Base-by-base conservation (phyloP, 208 protist genomes). In the Strigomonas oncopelti region DNA sequence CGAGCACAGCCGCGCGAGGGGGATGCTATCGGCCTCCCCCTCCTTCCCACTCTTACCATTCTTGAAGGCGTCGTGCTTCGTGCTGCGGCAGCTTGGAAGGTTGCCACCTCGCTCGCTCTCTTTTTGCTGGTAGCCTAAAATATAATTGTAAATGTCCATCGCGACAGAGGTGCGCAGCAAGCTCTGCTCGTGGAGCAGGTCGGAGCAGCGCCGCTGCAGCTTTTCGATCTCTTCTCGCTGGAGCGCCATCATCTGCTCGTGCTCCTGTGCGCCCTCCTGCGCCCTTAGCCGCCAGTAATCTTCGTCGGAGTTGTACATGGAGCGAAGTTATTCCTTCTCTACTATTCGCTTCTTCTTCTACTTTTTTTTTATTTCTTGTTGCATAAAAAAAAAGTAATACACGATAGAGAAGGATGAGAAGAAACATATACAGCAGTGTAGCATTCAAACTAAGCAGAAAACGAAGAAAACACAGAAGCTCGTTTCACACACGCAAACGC, bases 191-290 rank as follows among this genome's bases (percentile, higher is more conserved):
- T 88, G 80, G 61, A 90, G 60, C 9, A 94, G 77, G 18, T 92
- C 86, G 24, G 57, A 71, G 64, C 83, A 90, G 11, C 78, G 82
- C 16, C 78, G 75, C 51, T 88, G 89, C 53, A 91, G 70, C 24
- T 62, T 66, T 61, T 87, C 77, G 51, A 90, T 81, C 67, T 94
- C 84, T 28, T 87, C 73, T 8, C 89, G 84, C 64, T 91, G 89
- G 8, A 64, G 58, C 22, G 81, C 66, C 46, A 92, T 65, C 0
- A 87, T 46, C 32, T 75, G 53, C n/a, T 86, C 78, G 62, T 90
- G 80, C 77, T 94, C 84, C 25, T 82, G 62, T 36, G 72, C 73
- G 20, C 59, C 76, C 32, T 77, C 77, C 45, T 48, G 69, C 22
- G 78, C 65, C 31, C 74, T 74, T 27, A 59, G 38, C 55, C 75